Conservation (phyloP, 2,329 filamentous ascomycete species). For the Cyphellophora attinorum region DNA sequence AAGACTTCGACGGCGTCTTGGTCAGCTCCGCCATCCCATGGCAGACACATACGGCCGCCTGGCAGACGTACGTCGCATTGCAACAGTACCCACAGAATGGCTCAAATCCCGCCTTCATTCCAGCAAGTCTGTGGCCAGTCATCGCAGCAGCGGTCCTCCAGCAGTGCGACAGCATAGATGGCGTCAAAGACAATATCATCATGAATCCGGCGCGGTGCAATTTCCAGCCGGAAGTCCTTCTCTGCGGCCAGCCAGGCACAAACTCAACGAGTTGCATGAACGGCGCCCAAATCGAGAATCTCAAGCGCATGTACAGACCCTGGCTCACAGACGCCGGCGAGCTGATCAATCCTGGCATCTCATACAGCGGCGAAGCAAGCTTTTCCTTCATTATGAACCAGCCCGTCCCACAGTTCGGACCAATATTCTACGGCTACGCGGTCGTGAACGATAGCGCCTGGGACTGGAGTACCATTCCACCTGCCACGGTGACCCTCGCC, state of each 20-base stretch:
- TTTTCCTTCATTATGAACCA: conserved; percentile 19
- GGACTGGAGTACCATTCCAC: conserved; percentile 22
- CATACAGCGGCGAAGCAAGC: conserved; percentile 19
- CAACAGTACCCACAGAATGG: too few relatives aligned
- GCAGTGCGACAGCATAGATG: conserved; percentile 21
- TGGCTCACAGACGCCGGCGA: conserved; percentile 2
- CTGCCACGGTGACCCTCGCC: conserved; percentile 18
- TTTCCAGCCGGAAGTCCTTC: conserved; percentile 7
- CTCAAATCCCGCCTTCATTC: too few relatives aligned
- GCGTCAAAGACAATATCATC: conserved; percentile 19
- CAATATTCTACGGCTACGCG: conserved; percentile 23
- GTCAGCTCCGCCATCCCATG: conserved; percentile 13
- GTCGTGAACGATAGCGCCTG: conserved; percentile 22
- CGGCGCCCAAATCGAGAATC: conserved; percentile 2
- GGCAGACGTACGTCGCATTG: too few relatives aligned
- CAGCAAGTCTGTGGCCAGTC: conserved; percentile 12
- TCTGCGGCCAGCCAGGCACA: conserved; percentile 13
- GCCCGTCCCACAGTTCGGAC: conserved; percentile 25
- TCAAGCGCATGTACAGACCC: conserved; percentile 9
- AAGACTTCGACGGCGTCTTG: conserved; percentile 20
- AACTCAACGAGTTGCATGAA: conserved; percentile 17
- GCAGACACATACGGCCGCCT: too few relatives aligned
- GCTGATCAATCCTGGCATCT: conserved; percentile 8
- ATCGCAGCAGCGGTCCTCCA: conserved; percentile 25
- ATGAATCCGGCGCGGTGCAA: conserved; percentile 10